Evolutionary conservation across 2,329 filamentous ascomycete genomes (phyloP), one percentile per base, ranked within the genome.

Genomic region (Paracamarosporium sp.): DNA sequence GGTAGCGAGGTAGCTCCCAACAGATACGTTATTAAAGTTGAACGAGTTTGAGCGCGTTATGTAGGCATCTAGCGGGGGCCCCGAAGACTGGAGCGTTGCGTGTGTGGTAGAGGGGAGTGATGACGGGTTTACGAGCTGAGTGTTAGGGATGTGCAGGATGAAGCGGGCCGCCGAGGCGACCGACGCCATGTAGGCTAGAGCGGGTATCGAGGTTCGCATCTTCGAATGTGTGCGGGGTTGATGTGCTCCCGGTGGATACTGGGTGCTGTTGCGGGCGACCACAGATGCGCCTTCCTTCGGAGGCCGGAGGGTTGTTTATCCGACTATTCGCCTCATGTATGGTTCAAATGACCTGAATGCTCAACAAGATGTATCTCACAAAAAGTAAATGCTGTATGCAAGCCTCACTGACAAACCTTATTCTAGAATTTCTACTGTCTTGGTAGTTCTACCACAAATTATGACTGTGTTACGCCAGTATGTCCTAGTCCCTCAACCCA

Each of bases 1-100:
- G 65, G 95, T 92, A 46, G 90, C 87, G 5, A 98, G 85, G 75
- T 97, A 97, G 56, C 88, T 91, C 1, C 89, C 90, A 0, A 83
- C 75, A 5, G 85, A 83, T 51, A 97, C 83, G 67, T 93, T 88
- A 64, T 78, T 79, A 81, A 97, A 97, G 61, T 87, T 83, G 71
- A 97, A 92, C 24, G 86, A 88, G 75, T 91, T 90, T 66, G 83
- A 77, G 38, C 84, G 80, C 12, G 88, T 88, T 9, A 97, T 80
- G 9, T 88, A 88, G 12, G 90, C 87, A 25, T 84, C 80, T 58
- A 84, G 70, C 36, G 76, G 74, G 9, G 76, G 78, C 17, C 80
- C 80, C 40, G 78, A 74, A 4, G 85, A 88, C 35, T 88, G 88
- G 72, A 89, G 88, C 50, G 89, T 89, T 59, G 85, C 85, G 69